A percentile compares a stretch with the other conserved stretches of the same genome.
phyloP scores from a whole-genome alignment of 352 stramenopile genomes.

The Pythium rishiriense region DNA sequence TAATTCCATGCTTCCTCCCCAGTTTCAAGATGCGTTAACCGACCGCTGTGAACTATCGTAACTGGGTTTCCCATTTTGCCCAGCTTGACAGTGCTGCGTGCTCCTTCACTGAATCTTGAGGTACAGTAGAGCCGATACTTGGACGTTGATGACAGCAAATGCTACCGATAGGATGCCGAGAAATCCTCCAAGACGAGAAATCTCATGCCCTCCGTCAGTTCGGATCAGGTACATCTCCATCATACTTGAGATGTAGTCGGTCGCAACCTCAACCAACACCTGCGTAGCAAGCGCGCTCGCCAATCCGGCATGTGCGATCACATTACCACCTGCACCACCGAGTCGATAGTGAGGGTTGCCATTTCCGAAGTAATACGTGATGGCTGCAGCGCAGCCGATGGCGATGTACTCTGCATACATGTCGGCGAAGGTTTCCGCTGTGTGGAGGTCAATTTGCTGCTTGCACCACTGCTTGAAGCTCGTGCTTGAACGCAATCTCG shows the following conservation, averaged over 20 bases:
- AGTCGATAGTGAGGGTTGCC: not conserved
- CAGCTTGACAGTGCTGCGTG: too few relatives aligned
- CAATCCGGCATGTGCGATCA: not conserved
- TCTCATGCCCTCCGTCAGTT: not conserved
- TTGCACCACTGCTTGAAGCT: slow-evolving; percentile 1
- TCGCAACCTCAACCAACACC: not conserved
- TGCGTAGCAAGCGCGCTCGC: not conserved
- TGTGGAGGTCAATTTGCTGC: not conserved
- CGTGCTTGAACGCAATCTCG: too few relatives aligned
- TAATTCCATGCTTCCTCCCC: too few relatives aligned
- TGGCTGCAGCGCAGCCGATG: slow-evolving; percentile 30
- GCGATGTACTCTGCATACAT: slow-evolving; percentile 53
- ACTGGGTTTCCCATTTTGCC: too few relatives aligned
- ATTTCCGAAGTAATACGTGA: not conserved
- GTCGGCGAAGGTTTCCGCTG: slow-evolving; percentile 19
- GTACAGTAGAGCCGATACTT: not conserved
- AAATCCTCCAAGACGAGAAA: not conserved
- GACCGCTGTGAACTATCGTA: too few relatives aligned
- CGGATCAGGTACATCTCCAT: not conserved
- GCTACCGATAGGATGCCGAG: not conserved
- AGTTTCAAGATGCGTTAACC: too few relatives aligned
- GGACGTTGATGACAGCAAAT: not conserved
- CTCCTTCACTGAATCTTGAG: not conserved
- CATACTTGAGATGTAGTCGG: not conserved
- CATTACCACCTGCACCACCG: not conserved